phyloP scores from a whole-genome alignment of 768 basidiomycete genomes.

The Cubamyces lactineus region DNA sequence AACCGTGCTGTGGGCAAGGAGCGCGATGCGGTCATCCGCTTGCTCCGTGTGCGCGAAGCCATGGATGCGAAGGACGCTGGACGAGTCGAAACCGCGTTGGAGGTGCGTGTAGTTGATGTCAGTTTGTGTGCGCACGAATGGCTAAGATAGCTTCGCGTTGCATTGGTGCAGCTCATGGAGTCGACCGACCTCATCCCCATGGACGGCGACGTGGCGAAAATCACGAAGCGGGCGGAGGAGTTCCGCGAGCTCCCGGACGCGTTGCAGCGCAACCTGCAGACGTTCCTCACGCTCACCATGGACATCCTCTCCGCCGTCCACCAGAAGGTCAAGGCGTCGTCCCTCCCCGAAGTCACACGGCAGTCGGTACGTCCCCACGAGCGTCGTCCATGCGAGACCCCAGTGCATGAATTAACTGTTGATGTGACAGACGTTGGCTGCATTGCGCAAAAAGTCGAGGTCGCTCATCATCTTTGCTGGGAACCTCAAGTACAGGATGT shows the following conservation, averaged over 20 bases:
- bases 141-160: conserved; percentile 3
- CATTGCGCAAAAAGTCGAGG: conserved; percentile 78
- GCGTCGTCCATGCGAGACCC: conserved; percentile 15
- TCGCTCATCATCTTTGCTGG: conserved; percentile 89
- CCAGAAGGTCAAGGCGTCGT: conserved; percentile 70
- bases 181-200: conserved; percentile 86
- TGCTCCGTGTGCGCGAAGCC: conserved; percentile 83
- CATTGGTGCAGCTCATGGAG: conserved; percentile 72
- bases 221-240: conserved; percentile 84
- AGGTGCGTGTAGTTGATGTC: conserved; percentile 54
- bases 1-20: conserved; percentile 74
- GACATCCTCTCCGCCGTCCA: conserved; percentile 85
- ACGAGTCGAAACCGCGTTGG: conserved; percentile 75
- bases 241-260: conserved; percentile 87
- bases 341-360: conserved; percentile 72
- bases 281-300: conserved; percentile 90
- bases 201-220: conserved; percentile 81
- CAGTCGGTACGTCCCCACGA: conserved; percentile 63
- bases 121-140: neutral
- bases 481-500: conserved; percentile 87
- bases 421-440: conserved; percentile 56
- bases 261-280: conserved; percentile 86
- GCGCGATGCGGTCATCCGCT: conserved; percentile 69
- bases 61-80: conserved; percentile 74
- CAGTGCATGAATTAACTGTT: conserved; percentile 24